Percentiles rank a stretch among this genome's conserved stretches.
Conservation (phyloP, 2,329 filamentous ascomycete species). For the Exophiala alcalophila region DNA sequence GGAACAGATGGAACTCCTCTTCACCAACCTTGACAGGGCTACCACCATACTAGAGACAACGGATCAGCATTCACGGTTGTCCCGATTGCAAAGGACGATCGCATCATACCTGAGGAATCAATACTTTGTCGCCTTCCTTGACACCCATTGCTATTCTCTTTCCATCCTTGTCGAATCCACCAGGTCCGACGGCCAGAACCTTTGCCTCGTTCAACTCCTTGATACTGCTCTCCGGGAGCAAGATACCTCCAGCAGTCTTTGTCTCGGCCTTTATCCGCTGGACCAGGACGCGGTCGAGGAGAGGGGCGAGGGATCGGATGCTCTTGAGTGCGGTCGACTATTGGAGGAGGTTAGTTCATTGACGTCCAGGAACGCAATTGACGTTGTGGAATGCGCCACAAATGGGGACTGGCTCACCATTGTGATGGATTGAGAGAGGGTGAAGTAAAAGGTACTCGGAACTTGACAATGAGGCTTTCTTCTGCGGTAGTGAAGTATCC, state of each 20-base stretch:
- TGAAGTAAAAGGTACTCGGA: conserved; percentile 4
- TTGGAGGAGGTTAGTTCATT: neutral
- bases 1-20: conserved; percentile 92
- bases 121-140: conserved; percentile 77
- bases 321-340: conserved; percentile 69
- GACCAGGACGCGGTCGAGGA: conserved; percentile 96
- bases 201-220: conserved; percentile 98
- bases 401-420: neutral
- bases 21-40: conserved; percentile 96
- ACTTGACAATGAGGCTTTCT: too few species aligned
- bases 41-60: conserved; percentile 70
- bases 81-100: neutral
- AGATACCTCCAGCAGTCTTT: conserved; percentile 95
- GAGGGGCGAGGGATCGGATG: conserved; percentile 90
- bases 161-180: conserved; percentile 80
- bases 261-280: conserved; percentile 96
- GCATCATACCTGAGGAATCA: conserved; percentile 81
- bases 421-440: neutral
- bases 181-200: conserved; percentile 92
- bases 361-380: neutral
- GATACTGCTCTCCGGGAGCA: conserved; percentile 92
- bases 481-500: too few species aligned
- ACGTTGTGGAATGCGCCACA: too few species aligned
- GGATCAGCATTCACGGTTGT: conserved; percentile 29
- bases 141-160: conserved; percentile 85